Conservation (phyloP, 2,329 filamentous ascomycete genomes). For the Lachnellula willkommii region DNA sequence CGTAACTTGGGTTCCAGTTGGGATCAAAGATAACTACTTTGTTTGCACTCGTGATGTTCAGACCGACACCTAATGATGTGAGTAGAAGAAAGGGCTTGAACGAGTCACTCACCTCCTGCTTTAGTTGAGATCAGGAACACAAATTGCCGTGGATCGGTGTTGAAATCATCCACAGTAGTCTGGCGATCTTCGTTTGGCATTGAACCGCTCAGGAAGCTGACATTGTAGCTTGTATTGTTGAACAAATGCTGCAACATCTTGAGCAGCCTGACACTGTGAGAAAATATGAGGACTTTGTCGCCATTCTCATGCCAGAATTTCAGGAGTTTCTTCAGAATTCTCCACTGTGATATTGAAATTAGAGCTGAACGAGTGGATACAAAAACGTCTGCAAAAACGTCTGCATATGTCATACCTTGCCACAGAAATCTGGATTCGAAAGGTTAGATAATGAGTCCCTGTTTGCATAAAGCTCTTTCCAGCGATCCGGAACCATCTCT, state of each 20-base stretch:
- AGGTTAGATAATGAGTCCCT: slow-evolving; percentile 76
- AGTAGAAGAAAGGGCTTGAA: neutral
- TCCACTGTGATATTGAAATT: slow-evolving; percentile 55
- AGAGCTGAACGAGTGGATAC: neutral
- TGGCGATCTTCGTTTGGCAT: slow-evolving; percentile 80
- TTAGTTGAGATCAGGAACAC: slow-evolving; percentile 94
- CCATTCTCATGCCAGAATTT: slow-evolving; percentile 85
- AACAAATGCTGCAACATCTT: slow-evolving; percentile 82
- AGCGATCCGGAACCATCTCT: slow-evolving; percentile 67
- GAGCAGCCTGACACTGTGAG: slow-evolving; percentile 80
- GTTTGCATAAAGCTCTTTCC: slow-evolving; percentile 67
- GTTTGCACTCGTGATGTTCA: slow-evolving; percentile 97
- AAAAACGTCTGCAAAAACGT: neutral
- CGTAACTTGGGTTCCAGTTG: slow-evolving; percentile 94
- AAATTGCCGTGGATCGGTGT: slow-evolving; percentile 78
- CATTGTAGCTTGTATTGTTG: slow-evolving; percentile 80
- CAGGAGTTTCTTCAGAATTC: slow-evolving; percentile 77
- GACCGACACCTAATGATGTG: slow-evolving; percentile 56
- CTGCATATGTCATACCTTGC: slow-evolving; percentile 50
- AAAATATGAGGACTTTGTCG: slow-evolving; percentile 94
- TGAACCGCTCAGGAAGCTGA: slow-evolving; percentile 83
- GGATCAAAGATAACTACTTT: slow-evolving; percentile 97
- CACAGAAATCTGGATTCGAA: slow-evolving; percentile 85
- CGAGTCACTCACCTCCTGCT: slow-evolving; percentile 55
- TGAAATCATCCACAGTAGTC: slow-evolving; percentile 82